Evolutionary conservation across 768 basidiomycete genomes (phyloP), one percentile per base, ranked within the genome.

Genomic region (Hemileccinum rubropunctum): DNA sequence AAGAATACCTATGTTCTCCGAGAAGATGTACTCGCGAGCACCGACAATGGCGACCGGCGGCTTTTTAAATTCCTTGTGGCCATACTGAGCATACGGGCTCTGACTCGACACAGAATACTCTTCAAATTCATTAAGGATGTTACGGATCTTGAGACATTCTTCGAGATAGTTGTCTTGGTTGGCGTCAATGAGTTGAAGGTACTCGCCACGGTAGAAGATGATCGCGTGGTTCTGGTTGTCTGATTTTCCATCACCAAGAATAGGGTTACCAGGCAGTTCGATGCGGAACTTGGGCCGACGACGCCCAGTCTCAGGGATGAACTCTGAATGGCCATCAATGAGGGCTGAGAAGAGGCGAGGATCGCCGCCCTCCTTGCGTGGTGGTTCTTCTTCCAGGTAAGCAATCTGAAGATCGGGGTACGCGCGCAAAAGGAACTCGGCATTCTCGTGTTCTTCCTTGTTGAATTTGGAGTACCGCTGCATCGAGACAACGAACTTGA

Each of bases 181-280:
- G 69, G 97, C 97, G 59, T 99, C 97, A 67, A 99, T 98, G 56
- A 99, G 91, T 73, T 99, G 97, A 4, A 99, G 77, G 70, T 98
- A 99, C 73, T 98, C 97, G 60, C 97, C 97, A 53, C 97, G 92
- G 73, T 98, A 98, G 77, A 98, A 99, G 70, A 99, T 84, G 70
- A 99, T 95, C 26, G 97, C 95, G 60, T 99, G 97, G 69, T 99
- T 98, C 80, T 98, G 97, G 71, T 99, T 99, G 76, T 99, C 97
- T 21, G 93, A 95, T 73, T 99, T 99, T 51, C 97, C 97, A 63
- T 99, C 97, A 52, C 95, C 97, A 45, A 98, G 81, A 73, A 99
- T 99, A 1, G 97, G 97, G 73, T 99, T 99, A 21, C 97, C 97
- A 39, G 97, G 97, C 14, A 98, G 78, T 72, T 99, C 95, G 67